Evolutionary conservation across 352 stramenopile species (phyloP).

Genomic region (Phytopythium litorale): DNA sequence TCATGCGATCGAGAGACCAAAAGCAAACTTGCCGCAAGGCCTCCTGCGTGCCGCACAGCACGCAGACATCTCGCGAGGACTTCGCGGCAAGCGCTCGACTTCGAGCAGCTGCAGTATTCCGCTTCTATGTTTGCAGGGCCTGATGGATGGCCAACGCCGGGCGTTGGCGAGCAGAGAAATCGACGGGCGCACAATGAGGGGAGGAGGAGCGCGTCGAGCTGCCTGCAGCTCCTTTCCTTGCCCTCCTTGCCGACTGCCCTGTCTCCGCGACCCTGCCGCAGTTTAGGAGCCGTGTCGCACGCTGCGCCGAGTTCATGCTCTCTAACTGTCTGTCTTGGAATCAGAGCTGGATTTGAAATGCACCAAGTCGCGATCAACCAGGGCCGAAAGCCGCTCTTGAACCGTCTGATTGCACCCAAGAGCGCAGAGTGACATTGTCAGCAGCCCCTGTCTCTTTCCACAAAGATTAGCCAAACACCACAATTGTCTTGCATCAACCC

Average conservation of each 20-base stretch:
- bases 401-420: not conserved
- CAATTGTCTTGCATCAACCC: constrained; percentile 4
- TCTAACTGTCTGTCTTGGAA: not conserved
- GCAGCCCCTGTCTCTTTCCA: constrained; percentile 5
- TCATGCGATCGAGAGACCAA: no score
- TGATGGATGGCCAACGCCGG: no score
- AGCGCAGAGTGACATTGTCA: no score
- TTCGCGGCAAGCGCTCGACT: no score
- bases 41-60: no score
- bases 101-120: not conserved
- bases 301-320: not conserved
- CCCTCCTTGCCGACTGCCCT: no score
- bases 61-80: no score
- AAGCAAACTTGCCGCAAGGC: not conserved
- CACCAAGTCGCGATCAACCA: not conserved
- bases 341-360: not conserved
- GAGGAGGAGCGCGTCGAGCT: not conserved
- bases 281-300: constrained; percentile 1
- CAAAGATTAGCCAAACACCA: constrained; percentile 1
- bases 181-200: not conserved
- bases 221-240: not conserved
- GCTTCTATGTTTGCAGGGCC: not conserved
- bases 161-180: not conserved
- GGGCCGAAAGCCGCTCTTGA: not conserved
- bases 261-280: constrained; percentile 1